Percentiles rank a stretch among this genome's conserved stretches.
phyloP scores from a whole-genome alignment of 73 alveolate genomes.

The Breviolum minutum region DNA sequence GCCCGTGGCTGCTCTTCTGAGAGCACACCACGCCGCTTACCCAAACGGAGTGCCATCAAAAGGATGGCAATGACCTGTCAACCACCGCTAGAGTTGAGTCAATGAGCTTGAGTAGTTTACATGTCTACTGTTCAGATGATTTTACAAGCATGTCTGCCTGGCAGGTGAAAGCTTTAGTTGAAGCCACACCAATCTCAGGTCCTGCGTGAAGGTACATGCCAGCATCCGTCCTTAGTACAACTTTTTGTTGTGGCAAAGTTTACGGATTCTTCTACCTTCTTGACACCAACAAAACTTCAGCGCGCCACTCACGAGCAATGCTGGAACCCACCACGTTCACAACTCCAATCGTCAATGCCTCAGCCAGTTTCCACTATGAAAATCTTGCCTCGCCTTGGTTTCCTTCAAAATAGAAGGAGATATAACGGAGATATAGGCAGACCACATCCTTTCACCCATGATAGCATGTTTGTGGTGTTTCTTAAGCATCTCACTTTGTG shows the following conservation, averaged over 20 bases:
- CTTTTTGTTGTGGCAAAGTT: not conserved
- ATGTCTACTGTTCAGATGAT: not conserved
- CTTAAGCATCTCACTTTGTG: too few species aligned
- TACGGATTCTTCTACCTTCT: too few species aligned
- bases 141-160: slow-evolving; percentile 64
- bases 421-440: not conserved
- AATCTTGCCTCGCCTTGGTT: too few species aligned
- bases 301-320: slow-evolving; percentile 96
- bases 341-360: slow-evolving; percentile 96
- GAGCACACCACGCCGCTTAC: slow-evolving; percentile 65
- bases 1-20: slow-evolving; percentile 28
- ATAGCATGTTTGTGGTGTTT: not conserved
- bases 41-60: slow-evolving; percentile 80
- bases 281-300: not conserved
- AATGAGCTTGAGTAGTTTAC: not conserved
- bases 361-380: not conserved
- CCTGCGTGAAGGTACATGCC: slow-evolving; percentile 98
- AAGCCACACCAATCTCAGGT: slow-evolving; percentile 98
- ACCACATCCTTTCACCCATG: not conserved
- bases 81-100: not conserved
- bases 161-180: slow-evolving; percentile 98
- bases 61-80: slow-evolving; percentile 76
- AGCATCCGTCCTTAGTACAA: slow-evolving; percentile 50
- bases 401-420: too few species aligned
- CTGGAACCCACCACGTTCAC: slow-evolving; percentile 97